Evolutionary conservation across 2,329 filamentous ascomycete genomes (phyloP).

Genomic region (Podosphaera fusca): DNA sequence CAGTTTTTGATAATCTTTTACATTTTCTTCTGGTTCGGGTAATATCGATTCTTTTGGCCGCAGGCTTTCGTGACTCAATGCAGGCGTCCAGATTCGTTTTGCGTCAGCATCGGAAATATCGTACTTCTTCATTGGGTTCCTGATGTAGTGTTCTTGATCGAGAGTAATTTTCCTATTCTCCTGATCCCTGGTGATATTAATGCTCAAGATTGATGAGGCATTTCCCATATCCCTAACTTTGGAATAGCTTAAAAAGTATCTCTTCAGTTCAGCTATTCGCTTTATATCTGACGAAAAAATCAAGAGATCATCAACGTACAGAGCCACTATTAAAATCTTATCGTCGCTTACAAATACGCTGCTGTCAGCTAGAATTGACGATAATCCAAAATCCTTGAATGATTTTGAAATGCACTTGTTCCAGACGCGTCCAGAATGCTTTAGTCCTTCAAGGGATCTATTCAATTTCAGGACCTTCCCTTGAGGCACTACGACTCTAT

Average conservation of each 20-base stretch:
- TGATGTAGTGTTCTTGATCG: constrained; percentile 1
- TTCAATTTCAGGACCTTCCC: not conserved
- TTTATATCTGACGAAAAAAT: not conserved
- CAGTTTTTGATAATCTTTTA: not conserved
- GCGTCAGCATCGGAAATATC: not conserved
- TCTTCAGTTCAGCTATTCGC: not conserved
- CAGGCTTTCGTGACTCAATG: not conserved
- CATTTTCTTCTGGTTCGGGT: not conserved
- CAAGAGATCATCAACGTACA: not conserved
- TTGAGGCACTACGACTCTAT: not conserved
- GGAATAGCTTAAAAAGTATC: not conserved
- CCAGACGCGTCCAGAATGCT: not conserved
- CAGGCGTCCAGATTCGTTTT: not conserved
- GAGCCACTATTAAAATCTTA: not conserved
- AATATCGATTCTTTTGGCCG: not conserved
- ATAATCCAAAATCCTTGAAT: not conserved
- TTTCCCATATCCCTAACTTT: not conserved
- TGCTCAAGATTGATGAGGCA: too few species aligned
- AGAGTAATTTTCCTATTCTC: not conserved
- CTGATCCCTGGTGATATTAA: too few species aligned
- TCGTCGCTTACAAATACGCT: not conserved
- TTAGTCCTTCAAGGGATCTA: not conserved
- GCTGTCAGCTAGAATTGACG: too few species aligned
- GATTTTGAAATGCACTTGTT: not conserved
- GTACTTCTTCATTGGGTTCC: not conserved